phyloP scores from a whole-genome alignment of 345 rosid species.

The Eucalyptus marginata region DNA sequence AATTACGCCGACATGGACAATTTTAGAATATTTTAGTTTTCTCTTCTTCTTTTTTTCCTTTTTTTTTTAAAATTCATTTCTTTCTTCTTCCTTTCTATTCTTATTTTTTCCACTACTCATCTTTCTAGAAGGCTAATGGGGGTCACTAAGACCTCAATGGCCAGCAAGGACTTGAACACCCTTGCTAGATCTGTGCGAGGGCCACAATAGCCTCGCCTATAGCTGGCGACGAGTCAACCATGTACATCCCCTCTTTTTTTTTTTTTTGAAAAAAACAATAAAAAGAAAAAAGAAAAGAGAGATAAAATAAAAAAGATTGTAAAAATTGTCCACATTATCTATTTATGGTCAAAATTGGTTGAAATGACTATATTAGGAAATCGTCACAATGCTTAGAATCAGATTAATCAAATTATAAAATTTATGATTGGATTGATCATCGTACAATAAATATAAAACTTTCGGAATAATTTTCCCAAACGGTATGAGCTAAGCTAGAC shows the following conservation, averaged over 20 bases:
- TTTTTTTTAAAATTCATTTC: no score
- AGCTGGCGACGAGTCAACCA: rapidly evolving
- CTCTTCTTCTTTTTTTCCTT: no score
- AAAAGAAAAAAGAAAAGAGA: rapidly evolving
- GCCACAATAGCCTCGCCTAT: not conserved
- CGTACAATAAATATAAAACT: not conserved
- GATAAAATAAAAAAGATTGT: no score
- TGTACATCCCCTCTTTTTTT: not conserved
- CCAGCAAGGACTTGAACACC: not conserved
- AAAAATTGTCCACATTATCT: no score
- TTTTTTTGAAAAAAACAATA: rapidly evolving
- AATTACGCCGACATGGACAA: not conserved
- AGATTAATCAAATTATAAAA: rapidly evolving
- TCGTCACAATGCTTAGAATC: no score
- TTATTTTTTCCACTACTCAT: not conserved
- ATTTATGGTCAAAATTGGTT: no score
- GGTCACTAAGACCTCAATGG: not conserved
- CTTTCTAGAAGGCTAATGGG: not conserved
- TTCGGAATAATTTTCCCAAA: rapidly evolving
- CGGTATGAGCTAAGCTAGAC: not conserved
- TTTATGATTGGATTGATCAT: no score
- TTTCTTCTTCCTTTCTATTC: no score
- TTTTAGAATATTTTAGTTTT: no score
- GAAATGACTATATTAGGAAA: no score
- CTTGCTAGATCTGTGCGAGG: rapidly evolving